A percentile compares a stretch with the other conserved stretches of the same genome.
These are phyloP conservation scores for Phialocephala subalpina DNA, from an alignment of 2,329 filamentous ascomycete genomes.

Conservation along the genomic window DNA sequence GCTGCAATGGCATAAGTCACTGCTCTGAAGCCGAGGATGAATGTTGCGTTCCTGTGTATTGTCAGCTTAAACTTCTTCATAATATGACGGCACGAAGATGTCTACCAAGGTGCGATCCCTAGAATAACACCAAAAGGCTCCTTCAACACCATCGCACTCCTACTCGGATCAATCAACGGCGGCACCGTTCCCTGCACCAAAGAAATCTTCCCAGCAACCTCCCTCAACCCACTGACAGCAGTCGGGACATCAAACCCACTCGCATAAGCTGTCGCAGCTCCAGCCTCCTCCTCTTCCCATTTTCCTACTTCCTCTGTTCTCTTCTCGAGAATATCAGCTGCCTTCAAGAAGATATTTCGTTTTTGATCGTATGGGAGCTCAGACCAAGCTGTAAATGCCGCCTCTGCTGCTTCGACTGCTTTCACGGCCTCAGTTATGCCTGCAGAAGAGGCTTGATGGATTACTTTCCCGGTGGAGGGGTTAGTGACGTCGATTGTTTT, in stretches of 20 bases:
- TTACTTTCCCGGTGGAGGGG: slow-evolving; percentile 55
- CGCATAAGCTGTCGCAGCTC: slow-evolving; percentile 43
- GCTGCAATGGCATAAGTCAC: slow-evolving; percentile 69
- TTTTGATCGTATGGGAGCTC: slow-evolving; percentile 59
- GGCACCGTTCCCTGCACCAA: slow-evolving; percentile 37
- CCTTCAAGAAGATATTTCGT: slow-evolving; percentile 62
- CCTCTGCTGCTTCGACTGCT: slow-evolving; percentile 61
- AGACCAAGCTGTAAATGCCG: slow-evolving; percentile 65
- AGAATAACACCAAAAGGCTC: slow-evolving; percentile 69
- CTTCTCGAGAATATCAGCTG: slow-evolving; percentile 59
- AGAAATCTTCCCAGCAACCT: slow-evolving; percentile 44
- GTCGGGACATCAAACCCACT: slow-evolving; percentile 41
- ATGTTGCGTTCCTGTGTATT: slow-evolving; percentile 60
- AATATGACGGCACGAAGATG: slow-evolving; percentile 11
- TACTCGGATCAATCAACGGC: slow-evolving; percentile 51
- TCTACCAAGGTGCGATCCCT: slow-evolving; percentile 70
- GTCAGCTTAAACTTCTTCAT: background rate
- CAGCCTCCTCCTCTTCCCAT: slow-evolving; percentile 51
- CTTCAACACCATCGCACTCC: slow-evolving; percentile 69
- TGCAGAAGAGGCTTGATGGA: slow-evolving; percentile 15
- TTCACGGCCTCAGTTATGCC: slow-evolving; percentile 55
- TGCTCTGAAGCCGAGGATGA: slow-evolving; percentile 60
- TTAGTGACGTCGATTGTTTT: slow-evolving; percentile 57
- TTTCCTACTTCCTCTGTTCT: slow-evolving; percentile 63
- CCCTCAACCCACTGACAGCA: slow-evolving; percentile 45